Base-by-base conservation (phyloP, 441 rosid genomes). In the Mallotus japonicus region DNA sequence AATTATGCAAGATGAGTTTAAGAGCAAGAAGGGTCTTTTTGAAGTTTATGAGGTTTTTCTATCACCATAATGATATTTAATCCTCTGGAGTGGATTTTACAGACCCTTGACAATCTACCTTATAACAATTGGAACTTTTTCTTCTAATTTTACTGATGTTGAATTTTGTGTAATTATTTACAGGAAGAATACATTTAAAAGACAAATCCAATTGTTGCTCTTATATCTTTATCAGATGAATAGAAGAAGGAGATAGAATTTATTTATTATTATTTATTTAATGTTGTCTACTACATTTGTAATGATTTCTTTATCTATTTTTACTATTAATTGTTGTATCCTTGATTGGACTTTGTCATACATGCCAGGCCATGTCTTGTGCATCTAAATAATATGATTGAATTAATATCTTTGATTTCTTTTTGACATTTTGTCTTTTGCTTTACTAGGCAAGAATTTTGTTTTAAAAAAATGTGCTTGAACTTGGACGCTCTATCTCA, bases 401-500 rank as follows among this genome's bases (percentile, higher is more conserved):
- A 19, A 57, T 67, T 4, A 12, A 20, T 37, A 16, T 67, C 40
- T 55, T 55, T 55, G 49, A 61, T 70, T 8, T 44, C 6, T 73
- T 40, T 65, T 62, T 76, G 40, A 71, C 54, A 0, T 3, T 11
- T 7, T 47, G 47, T 11, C 15, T 64, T 24, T 73, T 62, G 65
- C 67, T 70, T 34, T 66, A 69, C 64, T 84, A 91, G 99, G 95
- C 93, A 73, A 83, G 93, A 69, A 67, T 76, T 70, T 72, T 95
- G 3, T 58, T 92, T 91, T 79, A 95, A 91, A 87, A 89, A 75
- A 82, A 81, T 95, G 28, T 88, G 95, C 76, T 80, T 92, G 86
- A 90, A 95, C 86, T 81, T 95, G 92, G 99, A 95, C 82, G 91
- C 99, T 51, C 95, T 95, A 67, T 88, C 98, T 72, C 99, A 92